A percentile compares a stretch with the other conserved stretches of the same genome.
Evolutionary conservation across 441 rosid species (phyloP).

Genomic region (Theobroma grandiflorum): DNA sequence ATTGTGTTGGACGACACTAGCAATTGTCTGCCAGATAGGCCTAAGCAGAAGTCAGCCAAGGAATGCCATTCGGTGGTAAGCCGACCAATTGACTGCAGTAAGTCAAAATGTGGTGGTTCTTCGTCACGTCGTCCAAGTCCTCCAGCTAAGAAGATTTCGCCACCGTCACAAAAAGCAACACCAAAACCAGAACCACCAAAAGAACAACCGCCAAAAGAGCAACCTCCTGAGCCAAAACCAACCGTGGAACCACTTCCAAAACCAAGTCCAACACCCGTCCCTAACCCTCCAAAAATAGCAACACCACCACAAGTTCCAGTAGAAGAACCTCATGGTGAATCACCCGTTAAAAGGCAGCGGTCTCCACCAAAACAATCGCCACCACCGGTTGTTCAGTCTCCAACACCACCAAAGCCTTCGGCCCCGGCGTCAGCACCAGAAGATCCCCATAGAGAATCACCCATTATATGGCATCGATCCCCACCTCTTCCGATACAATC

Average conservation of each 20-base stretch:
- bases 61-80: conserved; percentile 45
- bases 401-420: not conserved
- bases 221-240: conserved; percentile 18
- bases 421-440: not conserved
- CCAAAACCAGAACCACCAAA: not conserved
- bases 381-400: conserved; percentile 22
- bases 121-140: not conserved
- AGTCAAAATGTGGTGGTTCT: conserved; percentile 45
- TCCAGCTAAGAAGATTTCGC: not conserved
- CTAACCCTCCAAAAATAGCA: conserved; percentile 17
- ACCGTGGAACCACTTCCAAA: conserved; percentile 20
- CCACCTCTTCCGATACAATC: conserved; percentile 35
- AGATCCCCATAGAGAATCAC: conserved; percentile 35
- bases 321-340: conserved; percentile 28
- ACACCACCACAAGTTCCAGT: conserved; percentile 9
- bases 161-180: not conserved
- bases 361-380: conserved; percentile 35
- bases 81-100: conserved; percentile 58
- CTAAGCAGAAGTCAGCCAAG: conserved; percentile 43
- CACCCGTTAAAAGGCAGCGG: conserved; percentile 33
- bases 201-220: not conserved
- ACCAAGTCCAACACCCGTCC: not conserved
- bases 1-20: conserved; percentile 38
- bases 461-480: conserved; percentile 27
- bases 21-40: conserved; percentile 56